Evolutionary conservation across 2,329 filamentous ascomycete genomes (phyloP), one percentile per base, ranked within the genome.

Genomic region (Domatiomyces globalis): DNA sequence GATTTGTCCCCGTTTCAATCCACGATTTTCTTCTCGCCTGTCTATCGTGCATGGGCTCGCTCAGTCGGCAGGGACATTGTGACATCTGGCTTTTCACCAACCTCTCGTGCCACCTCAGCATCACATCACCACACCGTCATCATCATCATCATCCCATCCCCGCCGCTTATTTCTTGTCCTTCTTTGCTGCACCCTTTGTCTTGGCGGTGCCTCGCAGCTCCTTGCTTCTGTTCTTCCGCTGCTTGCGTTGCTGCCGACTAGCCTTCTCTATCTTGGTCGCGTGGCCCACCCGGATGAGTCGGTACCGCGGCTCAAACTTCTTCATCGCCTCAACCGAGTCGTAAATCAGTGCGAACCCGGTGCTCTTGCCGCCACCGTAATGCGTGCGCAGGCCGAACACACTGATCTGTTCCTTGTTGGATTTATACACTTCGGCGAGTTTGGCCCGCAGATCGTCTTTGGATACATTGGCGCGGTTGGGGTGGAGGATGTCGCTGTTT

Each of bases 161-260:
- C 15, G 43, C 43, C 43, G 20, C 43, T 77, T 87, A 87, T 80
- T 85, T 83, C 76, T 87, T 67, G 62, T 73, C 78, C 74, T 74
- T 87, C 85, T 95, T 94, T 83, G 94, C 92, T 71, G 83, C 84
- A 73, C 88, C 88, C 87, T 95, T 95, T 80, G 83, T 83, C 87
- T 98, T 98, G 69, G 88, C 90, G 67, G 87, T 94, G 72, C 92
- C 92, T 66, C 92, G 86, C 74, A 95, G 85, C 71, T 90, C 92
- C 88, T 98, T 96, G 77, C 86, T 83, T 74, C 90, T 83, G 87
- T 98, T 98, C 87, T 98, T 98, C 80, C 92, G 86, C 80, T 96
- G 92, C 82, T 98, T 98, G 95, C 92, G 89, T 78, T 98, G 92
- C 79, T 98, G 92, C 83, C 92, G 86, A 79, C 83, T 87, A 67